Base-by-base conservation (phyloP, 140 eudicot species). In the Oenanthe javanica region DNA sequence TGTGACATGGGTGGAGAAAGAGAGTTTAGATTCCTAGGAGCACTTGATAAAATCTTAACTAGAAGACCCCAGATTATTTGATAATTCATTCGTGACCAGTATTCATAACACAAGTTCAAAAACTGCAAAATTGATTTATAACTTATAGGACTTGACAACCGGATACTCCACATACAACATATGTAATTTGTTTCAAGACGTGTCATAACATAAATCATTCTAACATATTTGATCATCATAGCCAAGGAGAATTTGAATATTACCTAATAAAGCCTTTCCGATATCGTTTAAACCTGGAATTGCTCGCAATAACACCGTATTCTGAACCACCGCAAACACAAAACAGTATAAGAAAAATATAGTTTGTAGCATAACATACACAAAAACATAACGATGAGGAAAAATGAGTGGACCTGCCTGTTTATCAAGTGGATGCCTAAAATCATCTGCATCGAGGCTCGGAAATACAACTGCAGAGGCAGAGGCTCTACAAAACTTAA, bases 381-480 rank as follows among this genome's bases (percentile, higher is more conserved):
- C 45, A 25, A 14, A 25, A 66, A 49, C 31, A 31, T 31, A 31
- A 31, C 31, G 31, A 31, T 31, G 31, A 31, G 15, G 9, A 75
- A 73, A 36, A 36, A 13, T 67, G 9, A 72, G 46, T 27, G 71
- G 71, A 63, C 71, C 15, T 47, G 89, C 98, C 87, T 92, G 98
- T 86, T 90, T 86, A 85, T 94, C 98, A 71, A 94, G 97, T 14
- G 98, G 98, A 84, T 94, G 98, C 79, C 98, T 87, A 67, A 94
- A 89, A 84, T 94, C 98, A 87, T 94, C 98, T 11, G 97, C 98
- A 79, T 94, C 98, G 15, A 94, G 96, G 77, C 87, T 84, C 73
- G 91, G 93, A 66, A 89, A 86, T 25, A 61, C 75, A 77, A 81
- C 80, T 43, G 90, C 84, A 55, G 93, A 6, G 5, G 23, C 81